A percentile compares a stretch with the other conserved stretches of the same genome.
These are phyloP conservation scores for Rhizopogon vulgaris DNA, from an alignment of 768 basidiomycete genomes.

Conservation along the genomic window DNA sequence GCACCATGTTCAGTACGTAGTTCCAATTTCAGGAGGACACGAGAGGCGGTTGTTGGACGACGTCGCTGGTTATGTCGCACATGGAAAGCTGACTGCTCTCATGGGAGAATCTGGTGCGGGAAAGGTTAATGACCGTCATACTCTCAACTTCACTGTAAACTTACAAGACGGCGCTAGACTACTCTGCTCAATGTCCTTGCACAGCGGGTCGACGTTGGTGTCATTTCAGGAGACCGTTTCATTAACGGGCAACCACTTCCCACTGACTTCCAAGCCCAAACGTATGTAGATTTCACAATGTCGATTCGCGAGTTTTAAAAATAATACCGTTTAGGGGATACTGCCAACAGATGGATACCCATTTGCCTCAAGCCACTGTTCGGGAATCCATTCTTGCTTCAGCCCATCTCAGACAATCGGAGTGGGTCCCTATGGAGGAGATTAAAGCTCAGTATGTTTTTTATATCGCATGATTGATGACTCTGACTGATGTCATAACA, in stretches of 20 bases:
- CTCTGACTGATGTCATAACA: constrained; percentile 8
- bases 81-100: constrained; percentile 72
- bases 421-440: constrained; percentile 54
- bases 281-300: constrained; percentile 21
- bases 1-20: constrained; percentile 63
- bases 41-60: constrained; percentile 58
- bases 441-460: constrained; percentile 71
- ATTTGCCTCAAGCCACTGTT: constrained; percentile 70
- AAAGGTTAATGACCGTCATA: constrained; percentile 25
- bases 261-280: constrained; percentile 50
- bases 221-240: constrained; percentile 36
- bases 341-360: constrained; percentile 82
- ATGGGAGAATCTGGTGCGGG: constrained; percentile 63
- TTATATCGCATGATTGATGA: not conserved
- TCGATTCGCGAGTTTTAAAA: not conserved
- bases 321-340: constrained; percentile 64
- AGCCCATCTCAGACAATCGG: constrained; percentile 72
- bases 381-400: constrained; percentile 77
- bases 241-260: constrained; percentile 41
- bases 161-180: constrained; percentile 25
- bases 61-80: constrained; percentile 74
- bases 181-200: constrained; percentile 46
- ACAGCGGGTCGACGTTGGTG: constrained; percentile 30
- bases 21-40: constrained; percentile 26
- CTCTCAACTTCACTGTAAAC: constrained; percentile 6